phyloP scores from a whole-genome alignment of 169 alveolate genomes.

The Besnoitia besnoiti region DNA sequence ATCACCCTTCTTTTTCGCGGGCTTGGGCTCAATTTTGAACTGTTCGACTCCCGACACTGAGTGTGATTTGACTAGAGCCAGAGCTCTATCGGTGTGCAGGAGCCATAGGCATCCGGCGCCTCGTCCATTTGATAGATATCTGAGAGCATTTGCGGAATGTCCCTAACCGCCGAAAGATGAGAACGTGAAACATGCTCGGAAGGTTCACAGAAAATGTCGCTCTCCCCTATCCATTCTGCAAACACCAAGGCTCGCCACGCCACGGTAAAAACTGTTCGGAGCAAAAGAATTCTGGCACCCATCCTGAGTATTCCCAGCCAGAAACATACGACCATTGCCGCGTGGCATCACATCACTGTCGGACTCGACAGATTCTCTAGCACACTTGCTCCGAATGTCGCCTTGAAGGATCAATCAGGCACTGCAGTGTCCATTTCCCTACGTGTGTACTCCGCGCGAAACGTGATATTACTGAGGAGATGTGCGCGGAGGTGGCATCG shows the following conservation, averaged over 20 bases:
- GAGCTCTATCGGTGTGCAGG: too few species aligned
- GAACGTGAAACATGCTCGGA: too few species aligned
- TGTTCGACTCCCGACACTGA: too few species aligned
- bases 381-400: neutral
- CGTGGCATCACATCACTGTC: neutral
- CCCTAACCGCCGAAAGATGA: too few species aligned
- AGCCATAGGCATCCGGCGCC: too few species aligned
- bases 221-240: neutral
- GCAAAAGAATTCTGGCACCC: neutral
- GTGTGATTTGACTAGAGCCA: too few species aligned
- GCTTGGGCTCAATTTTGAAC: too few species aligned
- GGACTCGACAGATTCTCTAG: neutral
- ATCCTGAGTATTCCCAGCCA: neutral
- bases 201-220: neutral
- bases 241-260: neutral
- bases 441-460: neutral
- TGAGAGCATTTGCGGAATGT: too few species aligned
- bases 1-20: too few species aligned
- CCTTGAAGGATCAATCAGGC: neutral
- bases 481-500: constrained; percentile 28
- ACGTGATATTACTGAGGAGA: neutral
- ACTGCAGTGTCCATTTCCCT: neutral
- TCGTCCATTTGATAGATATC: too few species aligned
- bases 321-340: neutral
- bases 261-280: neutral